Base-by-base conservation (phyloP, 495 filamentous ascomycete genomes). In the Lophiostoma macrostomum region DNA sequence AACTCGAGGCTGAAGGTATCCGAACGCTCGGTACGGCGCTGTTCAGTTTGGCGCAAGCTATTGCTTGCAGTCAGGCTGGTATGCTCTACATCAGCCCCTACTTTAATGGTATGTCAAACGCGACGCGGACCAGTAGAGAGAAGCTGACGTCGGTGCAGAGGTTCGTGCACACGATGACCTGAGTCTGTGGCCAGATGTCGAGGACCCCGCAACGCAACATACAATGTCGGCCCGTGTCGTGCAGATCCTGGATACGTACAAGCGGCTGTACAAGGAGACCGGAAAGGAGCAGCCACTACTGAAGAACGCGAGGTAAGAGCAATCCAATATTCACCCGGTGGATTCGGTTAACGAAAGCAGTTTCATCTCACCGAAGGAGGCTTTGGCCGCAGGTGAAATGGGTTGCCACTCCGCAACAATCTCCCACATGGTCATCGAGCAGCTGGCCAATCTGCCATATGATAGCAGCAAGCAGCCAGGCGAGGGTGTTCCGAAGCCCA, bases 11-110 rank as follows among this genome's bases (percentile, higher is more conserved):
- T 31, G 44, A 48, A 20, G 44, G 44, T n/a, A 48, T 48, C 16
- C 44, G 44, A 3, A 48, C 44, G 6, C 30, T 48, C 16, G 44
- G 44, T 5, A 48, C 44, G 14, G 44, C 44, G 4, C 22, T 48
- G 22, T 48, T 48, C 29, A 48, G 44, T 31, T 29, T 48, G 27
- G 25, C 29, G 13, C 44, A 48, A 36, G 44, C 44, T 3, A 48
- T 48, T 36, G 44, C 44, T 4, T 48, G 44, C 30, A 35, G 28
- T 20, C 44, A 48, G 30, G 44, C 44, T 4, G 44, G 44, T 5
- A 48, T 36, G 30, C 31, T 48, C n/a, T 48, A 48, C 30, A 48
- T 48, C 31, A 48, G 44, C 44, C 44, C 44, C 13, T 48, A 48
- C 30, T 48, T 35, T 19, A 48, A 48, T 29, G 44, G 42, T 46